Evolutionary conservation across 345 rosid species (phyloP), one percentile per base, ranked within the genome.

Genomic region (Iberis pinnata): DNA sequence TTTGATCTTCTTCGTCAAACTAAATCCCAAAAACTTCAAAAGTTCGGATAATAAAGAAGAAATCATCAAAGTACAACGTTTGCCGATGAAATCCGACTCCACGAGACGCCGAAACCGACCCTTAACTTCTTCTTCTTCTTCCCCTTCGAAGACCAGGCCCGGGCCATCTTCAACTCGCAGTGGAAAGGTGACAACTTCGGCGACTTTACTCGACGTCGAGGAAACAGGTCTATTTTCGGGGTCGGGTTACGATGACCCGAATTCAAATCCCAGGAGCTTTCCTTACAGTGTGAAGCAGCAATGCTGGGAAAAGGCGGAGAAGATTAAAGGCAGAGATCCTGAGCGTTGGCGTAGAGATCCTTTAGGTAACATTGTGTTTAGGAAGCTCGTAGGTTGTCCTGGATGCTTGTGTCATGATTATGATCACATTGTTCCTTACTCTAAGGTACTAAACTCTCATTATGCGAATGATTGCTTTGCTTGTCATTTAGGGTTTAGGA

Each of bases 401-500:
- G 96, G 96, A 19, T 90, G 98, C 64, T 81, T 90, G 71, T 90
- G 98, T 63, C 96, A 87, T 67, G 96, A 90, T 65, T 90, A 84
- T 65, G 96, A 87, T 55, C 98, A 87, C 73, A 84, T 90, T 58
- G 37, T 90, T 14, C 96, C 96, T 58, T 90, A 80, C 72, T 90
- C 98, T 35, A 90, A 87, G 97, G 97, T 89, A 16, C 17, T 13
- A n/a, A 19, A 12, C 27, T 52, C 49, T 64, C 50, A 39, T 32
- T n/a, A 7, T 25, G 18, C 18, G 1, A 32, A 38, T 43, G n/a
- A 9, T n/a, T 53, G 59, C 41, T 17, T 35, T 31, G 17, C 44
- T 8, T 8, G 12, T 29, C 9, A 2, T 40, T 29, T n/a, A 12
- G 37, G 1, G 40, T 60, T 60, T 39, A 38, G 0, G 40, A 18